phyloP scores from a whole-genome alignment of 345 rosid species.

The Bruguiera gymnorhiza region DNA sequence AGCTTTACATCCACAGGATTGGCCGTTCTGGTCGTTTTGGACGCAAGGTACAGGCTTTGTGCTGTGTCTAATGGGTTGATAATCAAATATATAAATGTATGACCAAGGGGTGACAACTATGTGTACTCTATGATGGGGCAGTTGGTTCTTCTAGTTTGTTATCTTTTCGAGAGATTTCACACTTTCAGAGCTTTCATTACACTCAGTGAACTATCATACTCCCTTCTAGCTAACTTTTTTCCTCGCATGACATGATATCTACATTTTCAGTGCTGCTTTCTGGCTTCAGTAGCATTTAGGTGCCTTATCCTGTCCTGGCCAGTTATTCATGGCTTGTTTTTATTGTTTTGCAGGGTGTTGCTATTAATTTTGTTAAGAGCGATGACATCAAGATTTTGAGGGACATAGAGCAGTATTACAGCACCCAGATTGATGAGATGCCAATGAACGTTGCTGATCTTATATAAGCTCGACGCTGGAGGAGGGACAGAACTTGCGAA shows the following conservation, averaged over 20 bases:
- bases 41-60: constrained; percentile 62
- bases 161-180: no score
- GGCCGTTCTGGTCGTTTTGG: constrained; percentile 99
- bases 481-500: no score
- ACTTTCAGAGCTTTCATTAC: no score
- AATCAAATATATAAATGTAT: not conserved
- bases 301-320: not conserved
- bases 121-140: not conserved
- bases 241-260: no score
- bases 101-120: no score
- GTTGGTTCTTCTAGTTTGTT: no score
- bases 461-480: constrained; percentile 23
- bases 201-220: no score
- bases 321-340: not conserved
- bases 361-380: constrained; percentile 77
- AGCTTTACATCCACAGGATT: constrained; percentile 93
- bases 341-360: constrained; percentile 65
- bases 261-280: not conserved
- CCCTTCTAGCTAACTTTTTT: no score
- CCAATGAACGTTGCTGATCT: constrained; percentile 94
- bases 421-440: constrained; percentile 97
- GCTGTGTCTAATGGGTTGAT: not conserved
- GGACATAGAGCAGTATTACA: constrained; percentile 86
- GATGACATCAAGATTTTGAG: constrained; percentile 88
- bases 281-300: not conserved